A percentile compares a stretch with the other conserved stretches of the same genome.
Conservation (phyloP, 768 basidiomycete species). For the Mycena capillaripes region DNA sequence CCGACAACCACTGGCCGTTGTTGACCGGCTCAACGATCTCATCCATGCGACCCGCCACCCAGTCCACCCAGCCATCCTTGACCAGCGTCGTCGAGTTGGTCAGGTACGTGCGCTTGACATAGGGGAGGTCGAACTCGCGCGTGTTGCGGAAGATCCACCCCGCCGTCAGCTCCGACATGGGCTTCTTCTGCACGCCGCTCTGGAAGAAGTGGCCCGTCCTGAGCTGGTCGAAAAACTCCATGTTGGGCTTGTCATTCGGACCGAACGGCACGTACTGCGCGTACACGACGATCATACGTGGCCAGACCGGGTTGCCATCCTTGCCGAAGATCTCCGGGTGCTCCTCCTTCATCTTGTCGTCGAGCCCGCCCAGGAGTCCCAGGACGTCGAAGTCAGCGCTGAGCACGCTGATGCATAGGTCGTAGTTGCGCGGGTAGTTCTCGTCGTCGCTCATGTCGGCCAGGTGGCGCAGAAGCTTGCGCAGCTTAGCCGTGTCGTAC, state of each 20-base stretch:
- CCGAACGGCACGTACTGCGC: slow-evolving; percentile 32
- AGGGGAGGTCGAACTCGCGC: slow-evolving; percentile 31
- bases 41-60: slow-evolving; percentile 28
- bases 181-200: slow-evolving; percentile 14
- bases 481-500: slow-evolving; percentile 23
- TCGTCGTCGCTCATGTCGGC: slow-evolving; percentile 31
- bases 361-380: slow-evolving; percentile 27
- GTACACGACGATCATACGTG: slow-evolving; percentile 31
- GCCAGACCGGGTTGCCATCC: slow-evolving; percentile 22
- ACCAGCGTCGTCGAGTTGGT: slow-evolving; percentile 27
- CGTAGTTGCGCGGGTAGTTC: slow-evolving; percentile 32
- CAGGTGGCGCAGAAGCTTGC: slow-evolving; percentile 21
- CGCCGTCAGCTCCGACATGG: slow-evolving; percentile 29
- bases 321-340: slow-evolving; percentile 29
- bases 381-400: slow-evolving; percentile 26
- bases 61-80: slow-evolving; percentile 33
- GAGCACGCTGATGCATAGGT: slow-evolving; percentile 32
- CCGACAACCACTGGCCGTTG: slow-evolving; percentile 33
- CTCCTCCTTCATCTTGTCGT: slow-evolving; percentile 28
- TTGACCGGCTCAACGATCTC: slow-evolving; percentile 13
- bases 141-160: slow-evolving; percentile 33
- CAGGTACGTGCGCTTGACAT: slow-evolving; percentile 32
- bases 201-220: slow-evolving; percentile 9
- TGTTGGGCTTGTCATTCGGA: slow-evolving; percentile 29
- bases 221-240: slow-evolving; percentile 26